These are phyloP conservation scores for Pichia californica DNA, from an alignment of 805 yeast species.

Conservation along the genomic window DNA sequence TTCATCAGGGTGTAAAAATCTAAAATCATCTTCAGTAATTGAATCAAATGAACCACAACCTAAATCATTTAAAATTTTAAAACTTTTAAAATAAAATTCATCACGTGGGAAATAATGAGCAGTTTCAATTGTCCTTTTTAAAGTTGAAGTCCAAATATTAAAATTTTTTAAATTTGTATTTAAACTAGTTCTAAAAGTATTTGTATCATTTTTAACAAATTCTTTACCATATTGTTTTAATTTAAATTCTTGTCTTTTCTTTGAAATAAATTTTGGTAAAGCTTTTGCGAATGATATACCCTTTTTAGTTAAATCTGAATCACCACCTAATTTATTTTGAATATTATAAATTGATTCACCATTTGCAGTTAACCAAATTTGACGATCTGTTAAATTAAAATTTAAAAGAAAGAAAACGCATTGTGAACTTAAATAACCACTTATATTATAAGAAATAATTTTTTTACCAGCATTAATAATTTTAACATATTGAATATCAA, in stretches of 20 bases:
- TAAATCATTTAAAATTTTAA: constrained; percentile 30
- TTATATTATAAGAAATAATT: constrained; percentile 48
- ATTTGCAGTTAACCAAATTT: constrained; percentile 31
- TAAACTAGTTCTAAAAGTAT: constrained; percentile 15
- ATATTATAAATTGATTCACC: constrained; percentile 29
- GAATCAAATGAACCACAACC: constrained; percentile 32
- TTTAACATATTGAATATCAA: constrained; percentile 51
- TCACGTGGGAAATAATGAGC: constrained; percentile 26
- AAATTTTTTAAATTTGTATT: constrained; percentile 12
- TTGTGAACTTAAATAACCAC: constrained; percentile 52
- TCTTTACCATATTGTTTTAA: constrained; percentile 28
- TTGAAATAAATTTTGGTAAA: constrained; percentile 29
- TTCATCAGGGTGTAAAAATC: constrained; percentile 21
- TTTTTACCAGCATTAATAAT: constrained; percentile 58
- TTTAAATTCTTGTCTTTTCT: constrained; percentile 31
- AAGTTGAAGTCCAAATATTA: constrained; percentile 31
- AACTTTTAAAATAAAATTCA: constrained; percentile 27
- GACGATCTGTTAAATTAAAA: constrained; percentile 32
- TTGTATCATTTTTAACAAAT: constrained; percentile 26
- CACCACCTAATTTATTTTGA: constrained; percentile 28
- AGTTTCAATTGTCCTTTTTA: constrained; percentile 29
- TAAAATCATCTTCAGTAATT: constrained; percentile 26
- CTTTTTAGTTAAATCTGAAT: constrained; percentile 22
- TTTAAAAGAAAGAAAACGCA: constrained; percentile 47
- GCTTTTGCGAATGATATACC: constrained; percentile 31